phyloP scores from a whole-genome alignment of 1,139 yeast species.

The Hanseniaspora sp. region DNA sequence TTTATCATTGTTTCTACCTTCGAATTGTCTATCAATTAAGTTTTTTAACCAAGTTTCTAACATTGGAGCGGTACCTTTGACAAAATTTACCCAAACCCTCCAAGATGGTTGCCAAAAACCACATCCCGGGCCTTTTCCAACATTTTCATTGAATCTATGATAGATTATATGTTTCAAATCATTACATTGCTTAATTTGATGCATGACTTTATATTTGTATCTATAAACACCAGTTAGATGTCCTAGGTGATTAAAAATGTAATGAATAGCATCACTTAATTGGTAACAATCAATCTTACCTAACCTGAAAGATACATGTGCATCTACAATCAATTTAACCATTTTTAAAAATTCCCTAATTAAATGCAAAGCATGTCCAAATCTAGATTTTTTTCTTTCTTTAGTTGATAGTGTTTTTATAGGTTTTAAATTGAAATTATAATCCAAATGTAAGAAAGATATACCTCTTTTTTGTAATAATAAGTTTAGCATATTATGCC shows the following conservation, averaged over 20 bases:
- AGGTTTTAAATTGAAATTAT: constrained; percentile 90
- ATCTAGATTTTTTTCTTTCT: constrained; percentile 88
- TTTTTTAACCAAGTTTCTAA: constrained; percentile 94
- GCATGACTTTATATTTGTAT: constrained; percentile 96
- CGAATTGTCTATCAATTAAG: constrained; percentile 82
- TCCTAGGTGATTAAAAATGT: constrained; percentile 83
- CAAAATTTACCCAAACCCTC: constrained; percentile 89
- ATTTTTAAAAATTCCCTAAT: constrained; percentile 79
- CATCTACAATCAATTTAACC: constrained; percentile 76
- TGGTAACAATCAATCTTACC: constrained; percentile 92
- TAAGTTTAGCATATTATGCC: constrained; percentile 83
- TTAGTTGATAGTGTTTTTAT: constrained; percentile 93
- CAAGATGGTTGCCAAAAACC: constrained; percentile 99
- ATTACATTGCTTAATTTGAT: constrained; percentile 90
- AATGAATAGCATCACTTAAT: constrained; percentile 86
- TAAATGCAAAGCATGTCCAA: constrained; percentile 92
- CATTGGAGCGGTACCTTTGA: constrained; percentile 87
- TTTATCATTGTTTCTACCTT: constrained; percentile 87
- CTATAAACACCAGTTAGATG: constrained; percentile 94
- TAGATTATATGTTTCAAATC: constrained; percentile 89
- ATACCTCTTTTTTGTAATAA: constrained; percentile 84
- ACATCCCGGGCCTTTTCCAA: constrained; percentile 97
- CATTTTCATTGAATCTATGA: constrained; percentile 60
- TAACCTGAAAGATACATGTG: constrained; percentile 80
- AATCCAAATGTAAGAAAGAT: constrained; percentile 85